Evolutionary conservation across 805 yeast genomes (phyloP), one percentile per base, ranked within the genome.

Genomic region (Teunomyces cretensis): DNA sequence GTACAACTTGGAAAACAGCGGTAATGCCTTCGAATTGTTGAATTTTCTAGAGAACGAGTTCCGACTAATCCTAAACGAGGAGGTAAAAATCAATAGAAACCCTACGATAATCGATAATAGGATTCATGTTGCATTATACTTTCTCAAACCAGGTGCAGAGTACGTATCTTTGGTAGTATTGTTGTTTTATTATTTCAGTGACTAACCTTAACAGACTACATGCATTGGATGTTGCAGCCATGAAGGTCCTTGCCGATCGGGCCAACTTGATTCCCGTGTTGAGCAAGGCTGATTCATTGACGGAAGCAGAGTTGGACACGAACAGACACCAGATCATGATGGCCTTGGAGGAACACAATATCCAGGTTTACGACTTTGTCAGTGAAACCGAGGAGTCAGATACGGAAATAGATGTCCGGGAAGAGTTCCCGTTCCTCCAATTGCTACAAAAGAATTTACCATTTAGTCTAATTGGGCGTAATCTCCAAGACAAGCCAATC

Each of bases 261-360:
- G 91, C 86, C 33, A 90, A 88, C 58, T 74, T 91, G 50, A 80
- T 90, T 49, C 97, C 97, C 1, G 80, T 90, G 3, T 78, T 89
- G 55, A 79, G 89, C 22, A 87, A 88, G 61, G 86, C 92, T 4
- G 97, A 90, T 64, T 81, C 85, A 0, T 75, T 85, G 47, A 81
- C 88, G 6, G 58, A 61, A 14, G 69, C 65, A 4, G 96, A 87
- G 57, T 54, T 84, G 53, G 53, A 48, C 8, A 60, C 67, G 13
- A 80, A 82, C 62, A 87, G 85, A 65, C 63, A 59, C 32, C 65
- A 75, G 53, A 73, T 85, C 42, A 77, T 74, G 50, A 66, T 66
- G 41, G 72, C 76, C 11, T 68, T 88, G 40, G 68, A 64, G 24
- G 76, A 70, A 12, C 78, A 87, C 53, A 71, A 70, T 14, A 87